Conservation (phyloP, 805 yeast genomes). For the Nakazawaea populi region DNA sequence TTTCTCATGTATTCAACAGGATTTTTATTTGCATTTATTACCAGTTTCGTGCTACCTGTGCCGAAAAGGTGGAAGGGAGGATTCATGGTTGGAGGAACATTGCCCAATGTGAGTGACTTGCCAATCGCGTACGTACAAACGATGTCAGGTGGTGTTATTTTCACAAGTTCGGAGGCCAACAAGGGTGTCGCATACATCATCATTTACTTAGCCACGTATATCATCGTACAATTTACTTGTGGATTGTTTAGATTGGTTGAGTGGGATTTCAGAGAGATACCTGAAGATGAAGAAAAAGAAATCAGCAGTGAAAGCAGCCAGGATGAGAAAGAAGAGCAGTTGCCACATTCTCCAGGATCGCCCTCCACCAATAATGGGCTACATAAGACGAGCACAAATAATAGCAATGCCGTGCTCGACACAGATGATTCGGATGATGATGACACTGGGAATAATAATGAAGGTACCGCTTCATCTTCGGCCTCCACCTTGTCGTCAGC, state of each 20-base stretch:
- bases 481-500: slow-evolving; percentile 12
- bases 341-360: too few relatives aligned
- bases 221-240: slow-evolving; percentile 44
- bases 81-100: slow-evolving; percentile 58
- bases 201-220: slow-evolving; percentile 49
- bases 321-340: slow-evolving; percentile 1
- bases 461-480: slow-evolving; percentile 7
- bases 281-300: slow-evolving; percentile 3
- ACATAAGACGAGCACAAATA: too few relatives aligned
- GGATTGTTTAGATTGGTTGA: slow-evolving; percentile 45
- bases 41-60: slow-evolving; percentile 29
- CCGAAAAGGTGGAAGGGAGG: slow-evolving; percentile 74
- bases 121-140: slow-evolving; percentile 77
- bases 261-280: slow-evolving; percentile 39
- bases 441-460: background rate
- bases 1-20: slow-evolving; percentile 44
- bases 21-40: slow-evolving; percentile 20
- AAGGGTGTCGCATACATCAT: slow-evolving; percentile 46
- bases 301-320: background rate
- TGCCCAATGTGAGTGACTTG: slow-evolving; percentile 71
- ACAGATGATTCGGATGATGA: too few relatives aligned
- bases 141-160: slow-evolving; percentile 35
- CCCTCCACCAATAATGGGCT: too few relatives aligned
- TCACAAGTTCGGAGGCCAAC: slow-evolving; percentile 26
- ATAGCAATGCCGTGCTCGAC: too few relatives aligned